These are phyloP conservation scores for Fragaria vesca DNA, from an alignment of 306 rosid species.

Conservation along the genomic window DNA sequence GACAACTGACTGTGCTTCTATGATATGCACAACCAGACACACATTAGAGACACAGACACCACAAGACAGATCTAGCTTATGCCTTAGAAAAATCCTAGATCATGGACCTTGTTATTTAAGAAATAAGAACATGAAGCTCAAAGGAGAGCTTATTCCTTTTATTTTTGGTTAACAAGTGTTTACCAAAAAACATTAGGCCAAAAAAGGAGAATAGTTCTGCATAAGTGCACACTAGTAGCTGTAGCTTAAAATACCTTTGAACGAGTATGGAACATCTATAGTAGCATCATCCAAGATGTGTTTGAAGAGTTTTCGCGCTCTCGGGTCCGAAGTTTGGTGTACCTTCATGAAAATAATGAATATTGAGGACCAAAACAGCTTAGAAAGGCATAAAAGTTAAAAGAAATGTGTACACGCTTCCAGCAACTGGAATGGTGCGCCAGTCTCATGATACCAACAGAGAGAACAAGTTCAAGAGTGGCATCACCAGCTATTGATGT, in stretches of 20 bases:
- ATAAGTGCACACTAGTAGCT: too few relatives aligned
- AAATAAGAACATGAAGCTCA: not conserved
- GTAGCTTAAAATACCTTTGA: constrained; percentile 36
- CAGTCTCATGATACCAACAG: too few relatives aligned
- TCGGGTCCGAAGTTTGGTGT: constrained; percentile 33
- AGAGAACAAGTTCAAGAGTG: not conserved
- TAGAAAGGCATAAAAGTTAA: not conserved
- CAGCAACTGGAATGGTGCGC: too few relatives aligned
- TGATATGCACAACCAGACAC: constrained; percentile 27
- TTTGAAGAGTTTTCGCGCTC: constrained; percentile 50
- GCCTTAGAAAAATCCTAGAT: not conserved
- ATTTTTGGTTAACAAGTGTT: too few relatives aligned
- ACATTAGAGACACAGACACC: constrained; percentile 11
- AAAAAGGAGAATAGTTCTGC: too few relatives aligned
- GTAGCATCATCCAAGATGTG: constrained; percentile 56
- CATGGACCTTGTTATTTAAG: not conserved
- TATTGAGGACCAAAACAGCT: not conserved
- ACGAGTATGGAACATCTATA: constrained; percentile 41
- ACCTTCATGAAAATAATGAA: constrained; percentile 12
- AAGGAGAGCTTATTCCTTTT: not conserved
- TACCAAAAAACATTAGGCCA: too few relatives aligned
- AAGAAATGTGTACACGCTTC: not conserved
- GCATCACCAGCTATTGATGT: too few relatives aligned
- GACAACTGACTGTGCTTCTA: constrained; percentile 21
- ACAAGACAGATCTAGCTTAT: not conserved